A percentile compares a stretch with the other conserved stretches of the same genome.
Conservation (phyloP, 2,329 filamentous ascomycete genomes). For the Talaromyces islandicus region DNA sequence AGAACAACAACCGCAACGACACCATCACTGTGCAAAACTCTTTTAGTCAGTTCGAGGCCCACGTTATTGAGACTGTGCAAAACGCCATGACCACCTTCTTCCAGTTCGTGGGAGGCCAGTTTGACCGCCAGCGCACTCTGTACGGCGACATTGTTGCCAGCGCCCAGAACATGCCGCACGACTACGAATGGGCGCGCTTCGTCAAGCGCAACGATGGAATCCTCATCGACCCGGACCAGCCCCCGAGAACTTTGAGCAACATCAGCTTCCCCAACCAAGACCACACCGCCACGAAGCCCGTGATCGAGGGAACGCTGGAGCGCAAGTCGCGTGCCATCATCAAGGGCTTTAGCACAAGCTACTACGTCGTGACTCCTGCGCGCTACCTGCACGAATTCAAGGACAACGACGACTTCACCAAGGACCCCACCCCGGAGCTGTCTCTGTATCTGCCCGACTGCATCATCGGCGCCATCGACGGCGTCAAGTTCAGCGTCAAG, state of each 20-base stretch:
- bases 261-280: slow-evolving; percentile 85
- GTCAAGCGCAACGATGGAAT: slow-evolving; percentile 61
- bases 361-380: slow-evolving; percentile 84
- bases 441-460: slow-evolving; percentile 92
- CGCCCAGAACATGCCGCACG: slow-evolving; percentile 68
- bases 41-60: slow-evolving; percentile 80
- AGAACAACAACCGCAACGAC: slow-evolving; percentile 94
- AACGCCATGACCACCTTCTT: slow-evolving; percentile 77
- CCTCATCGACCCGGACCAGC: slow-evolving; percentile 70
- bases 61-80: slow-evolving; percentile 78
- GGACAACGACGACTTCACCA: slow-evolving; percentile 68
- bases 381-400: slow-evolving; percentile 96
- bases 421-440: slow-evolving; percentile 64
- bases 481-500: slow-evolving; percentile 87
- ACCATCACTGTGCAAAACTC: slow-evolving; percentile 86
- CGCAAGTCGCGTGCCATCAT: slow-evolving; percentile 83
- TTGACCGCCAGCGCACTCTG: slow-evolving; percentile 72
- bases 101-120: slow-evolving; percentile 71
- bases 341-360: slow-evolving; percentile 69
- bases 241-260: slow-evolving; percentile 65
- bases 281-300: slow-evolving; percentile 69
- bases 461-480: slow-evolving; percentile 63
- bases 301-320: slow-evolving; percentile 85
- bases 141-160: slow-evolving; percentile 77
- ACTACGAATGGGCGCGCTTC: slow-evolving; percentile 93